Conservation (phyloP, 768 basidiomycete genomes). For the Ramaria sp. region DNA sequence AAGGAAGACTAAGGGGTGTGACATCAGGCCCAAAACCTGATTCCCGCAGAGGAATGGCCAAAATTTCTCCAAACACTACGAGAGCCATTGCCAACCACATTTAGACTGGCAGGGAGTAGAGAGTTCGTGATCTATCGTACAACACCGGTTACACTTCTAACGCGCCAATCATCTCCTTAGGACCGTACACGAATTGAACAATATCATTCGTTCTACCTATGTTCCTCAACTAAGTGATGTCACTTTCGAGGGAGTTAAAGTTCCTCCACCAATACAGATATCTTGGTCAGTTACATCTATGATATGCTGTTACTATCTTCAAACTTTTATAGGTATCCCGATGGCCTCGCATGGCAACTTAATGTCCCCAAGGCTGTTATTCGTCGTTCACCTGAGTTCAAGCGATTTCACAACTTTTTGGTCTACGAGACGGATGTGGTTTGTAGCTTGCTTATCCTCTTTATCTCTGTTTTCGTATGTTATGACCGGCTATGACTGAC, state of each 20-base stretch:
- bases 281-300: slow-evolving; percentile 49
- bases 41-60: slow-evolving; percentile 75
- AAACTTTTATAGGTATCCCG: slow-evolving; percentile 66
- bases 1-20: too few relatives aligned
- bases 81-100: slow-evolving; percentile 81
- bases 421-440: slow-evolving; percentile 98
- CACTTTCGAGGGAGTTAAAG: slow-evolving; percentile 60
- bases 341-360: slow-evolving; percentile 93
- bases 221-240: slow-evolving; percentile 67
- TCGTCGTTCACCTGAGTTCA: slow-evolving; percentile 82
- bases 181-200: slow-evolving; percentile 64
- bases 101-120: slow-evolving; percentile 82
- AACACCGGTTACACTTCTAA: slow-evolving; percentile 14
- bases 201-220: slow-evolving; percentile 65
- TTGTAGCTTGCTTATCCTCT: slow-evolving; percentile 27
- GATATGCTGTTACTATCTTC: not conserved
- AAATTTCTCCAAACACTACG: slow-evolving; percentile 53
- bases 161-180: slow-evolving; percentile 25
- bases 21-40: slow-evolving; percentile 61
- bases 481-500: not conserved
- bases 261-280: slow-evolving; percentile 75
- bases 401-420: slow-evolving; percentile 89
- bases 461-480: not conserved
- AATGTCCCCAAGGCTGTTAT: slow-evolving; percentile 83
- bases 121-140: slow-evolving; percentile 34